Evolutionary conservation across 2,329 filamentous ascomycete species (phyloP).

Genomic region (Samsoniella hepiali): DNA sequence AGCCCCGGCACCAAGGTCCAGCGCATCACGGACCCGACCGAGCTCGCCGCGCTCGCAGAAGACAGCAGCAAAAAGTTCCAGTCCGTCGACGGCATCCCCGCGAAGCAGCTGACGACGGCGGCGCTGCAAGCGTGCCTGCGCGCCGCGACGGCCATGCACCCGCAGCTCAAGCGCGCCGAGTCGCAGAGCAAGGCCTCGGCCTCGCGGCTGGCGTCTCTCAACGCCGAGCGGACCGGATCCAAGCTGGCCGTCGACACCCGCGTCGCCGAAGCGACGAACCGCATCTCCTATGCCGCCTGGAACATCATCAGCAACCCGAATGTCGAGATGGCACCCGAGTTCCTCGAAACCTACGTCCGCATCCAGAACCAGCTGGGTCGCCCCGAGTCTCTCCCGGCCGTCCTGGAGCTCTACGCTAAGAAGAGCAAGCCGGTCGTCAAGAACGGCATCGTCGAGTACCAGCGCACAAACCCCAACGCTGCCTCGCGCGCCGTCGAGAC

Average conservation of each 20-base stretch:
- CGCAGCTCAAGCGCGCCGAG: constrained; percentile 38
- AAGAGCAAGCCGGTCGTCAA: constrained; percentile 70
- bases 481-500: constrained; percentile 69
- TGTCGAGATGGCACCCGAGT: constrained; percentile 72
- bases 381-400: constrained; percentile 72
- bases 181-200: constrained; percentile 44
- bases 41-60: constrained; percentile 41
- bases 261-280: constrained; percentile 45
- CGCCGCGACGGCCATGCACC: constrained; percentile 43
- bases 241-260: constrained; percentile 32
- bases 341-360: constrained; percentile 72
- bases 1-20: constrained; percentile 12
- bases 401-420: constrained; percentile 77
- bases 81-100: constrained; percentile 43
- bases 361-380: constrained; percentile 71
- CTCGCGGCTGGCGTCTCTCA: constrained; percentile 51
- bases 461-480: constrained; percentile 62
- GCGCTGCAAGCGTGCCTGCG: constrained; percentile 45
- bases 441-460: constrained; percentile 57
- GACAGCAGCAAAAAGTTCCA: constrained; percentile 43
- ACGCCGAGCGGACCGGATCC: constrained; percentile 33
- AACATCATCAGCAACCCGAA: constrained; percentile 68
- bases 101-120: constrained; percentile 40
- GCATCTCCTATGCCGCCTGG: constrained; percentile 61
- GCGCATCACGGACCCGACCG: constrained; percentile 36